Base-by-base conservation (phyloP, 2,329 filamentous ascomycete species). In the Gnomoniopsis smithogilvyi region DNA sequence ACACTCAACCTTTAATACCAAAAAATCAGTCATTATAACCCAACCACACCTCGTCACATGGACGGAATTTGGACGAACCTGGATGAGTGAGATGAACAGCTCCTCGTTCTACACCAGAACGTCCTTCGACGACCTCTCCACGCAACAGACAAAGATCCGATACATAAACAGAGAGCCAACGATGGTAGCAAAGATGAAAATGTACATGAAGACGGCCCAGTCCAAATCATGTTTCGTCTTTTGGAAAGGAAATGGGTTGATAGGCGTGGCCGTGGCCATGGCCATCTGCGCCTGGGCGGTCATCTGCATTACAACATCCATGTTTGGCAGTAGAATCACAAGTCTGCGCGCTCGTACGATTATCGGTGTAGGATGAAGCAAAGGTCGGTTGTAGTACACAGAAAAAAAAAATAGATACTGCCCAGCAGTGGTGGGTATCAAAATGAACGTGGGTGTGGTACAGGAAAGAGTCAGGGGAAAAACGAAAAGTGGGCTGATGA, bases 221-320 rank as follows among this genome's bases (percentile, higher is more conserved):
- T 59, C 57, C 52, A 59, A 21, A 33, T 59, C 57, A 30, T 45
- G 19, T 38, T 56, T 55, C 3, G 57, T 59, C 30, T 43, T 34
- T 45, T 59, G 57, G 41, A 59, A 56, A 1, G 57, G 57, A n/a
- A 59, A 59, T 7, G 22, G n/a, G 41, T 54, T 54, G 52, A 59
- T 26, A 6, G 45, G 17, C 19, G 53, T 54, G n/a, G 47, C 52
- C 24, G 54, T 56, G 21, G 54, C 46, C 41, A 49, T 49, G 24
- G 19, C 43, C 43, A 46, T 46, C 17, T 46, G 43, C 7, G 54
- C 54, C 54, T 51, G 54, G 46, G 46, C 24, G 21, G 47, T 47
- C 17, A 56, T 56, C n/a, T 46, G n/a, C 34, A 56, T 47, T 51
- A 56, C 22, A 14, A 22, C 17, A 45, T 55, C 52, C 57, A 59